These are phyloP conservation scores for Modicella reniformis DNA, from an alignment of 371 early-diverging fungal genomes.

Conservation along the genomic window DNA sequence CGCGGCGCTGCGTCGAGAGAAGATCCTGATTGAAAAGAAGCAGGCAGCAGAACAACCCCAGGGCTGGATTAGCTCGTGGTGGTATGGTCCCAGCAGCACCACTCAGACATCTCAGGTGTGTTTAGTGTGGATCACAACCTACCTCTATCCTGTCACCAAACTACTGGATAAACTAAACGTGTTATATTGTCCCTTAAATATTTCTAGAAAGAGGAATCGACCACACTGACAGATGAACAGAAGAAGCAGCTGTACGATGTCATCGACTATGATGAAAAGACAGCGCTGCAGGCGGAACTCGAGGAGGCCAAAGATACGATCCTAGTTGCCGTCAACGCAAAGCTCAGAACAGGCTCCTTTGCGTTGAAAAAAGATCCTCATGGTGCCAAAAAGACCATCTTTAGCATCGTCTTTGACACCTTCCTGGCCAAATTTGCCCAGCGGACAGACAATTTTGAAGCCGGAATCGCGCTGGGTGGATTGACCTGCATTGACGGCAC, in stretches of 20 bases:
- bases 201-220: constrained; percentile 53
- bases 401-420: constrained; percentile 77
- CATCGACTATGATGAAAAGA: constrained; percentile 92
- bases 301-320: constrained; percentile 87
- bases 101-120: constrained; percentile 27
- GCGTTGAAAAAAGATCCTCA: constrained; percentile 79
- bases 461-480: constrained; percentile 79
- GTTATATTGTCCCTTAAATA: not conserved
- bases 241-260: constrained; percentile 90
- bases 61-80: constrained; percentile 77
- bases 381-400: constrained; percentile 60
- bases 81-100: constrained; percentile 58
- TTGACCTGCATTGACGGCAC: constrained; percentile 85
- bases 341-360: constrained; percentile 88
- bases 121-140: not conserved
- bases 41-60: constrained; percentile 47
- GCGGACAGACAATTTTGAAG: constrained; percentile 76
- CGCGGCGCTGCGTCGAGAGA: constrained; percentile 76
- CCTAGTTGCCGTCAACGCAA: constrained; percentile 71
- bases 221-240: constrained; percentile 78
- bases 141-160: not conserved
- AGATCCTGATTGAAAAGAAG: constrained; percentile 70
- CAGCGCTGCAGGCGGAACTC: constrained; percentile 67
- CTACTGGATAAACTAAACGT: not conserved
- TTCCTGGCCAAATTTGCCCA: constrained; percentile 69